Evolutionary conservation across 2,329 filamentous ascomycete species (phyloP), one percentile per base, ranked within the genome.

Genomic region (Penicillium sumatraense): DNA sequence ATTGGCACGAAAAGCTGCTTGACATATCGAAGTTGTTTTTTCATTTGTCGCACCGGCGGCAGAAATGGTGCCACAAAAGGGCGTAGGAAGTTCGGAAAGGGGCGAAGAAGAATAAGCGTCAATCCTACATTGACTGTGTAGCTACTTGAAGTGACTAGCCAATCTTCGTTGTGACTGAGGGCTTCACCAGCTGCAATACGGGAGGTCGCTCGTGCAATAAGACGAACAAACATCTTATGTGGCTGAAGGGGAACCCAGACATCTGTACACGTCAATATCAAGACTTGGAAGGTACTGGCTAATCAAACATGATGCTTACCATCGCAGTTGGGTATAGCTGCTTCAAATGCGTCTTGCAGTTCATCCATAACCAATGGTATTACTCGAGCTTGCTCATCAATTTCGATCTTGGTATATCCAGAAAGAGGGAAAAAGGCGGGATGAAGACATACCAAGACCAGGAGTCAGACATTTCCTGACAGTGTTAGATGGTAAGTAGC

Each of bases 161-260:
- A 80, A 50, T 70, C 62, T 51, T 71, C 61, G 53, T 78, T 74
- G 21, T 68, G 67, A 49, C 71, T 73, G 6, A 76, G 60, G 5
- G 59, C 55, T 3, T 70, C 63, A 16, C 77, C 75, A 26, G 75
- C 68, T 49, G 79, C 74, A 36, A 80, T 67, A 16, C 76, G 69
- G 1, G 73, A 71, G 1, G 75, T 75, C 5, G 77, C 62, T 14
- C 76, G 71, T 9, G 73, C 68, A 26, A 79, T 68, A 5, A 78
- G 58, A 1, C 66, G 61, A 1, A 70, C 65, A 29, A 76, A 65
- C 50, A 65, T 53, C 8, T 64, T 38, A 26, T 67, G 65, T 10
- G 67, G 50, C 5, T 66, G 61, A 31, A 67, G 53, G 4, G 57
- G 26, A 11, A 58, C 46, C 68, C 68, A 71, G n/a, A 56, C 27